These are phyloP conservation scores for Umbelopsis sp. DNA, from an alignment of 192 early-diverging fungal genomes.

Conservation along the genomic window DNA sequence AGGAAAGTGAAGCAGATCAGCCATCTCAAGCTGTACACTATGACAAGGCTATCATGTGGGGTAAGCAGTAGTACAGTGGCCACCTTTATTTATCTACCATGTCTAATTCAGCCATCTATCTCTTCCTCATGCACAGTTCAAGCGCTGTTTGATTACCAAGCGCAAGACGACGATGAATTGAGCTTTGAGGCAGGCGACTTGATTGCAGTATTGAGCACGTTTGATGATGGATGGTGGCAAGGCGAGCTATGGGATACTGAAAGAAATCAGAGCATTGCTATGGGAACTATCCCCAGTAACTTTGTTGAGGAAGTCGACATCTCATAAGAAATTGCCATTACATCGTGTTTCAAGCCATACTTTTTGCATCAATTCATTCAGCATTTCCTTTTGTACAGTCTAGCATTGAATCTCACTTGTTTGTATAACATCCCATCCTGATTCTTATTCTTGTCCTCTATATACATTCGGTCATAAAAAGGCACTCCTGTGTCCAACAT, in stretches of 20 bases:
- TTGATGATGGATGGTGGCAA: constrained; percentile 53
- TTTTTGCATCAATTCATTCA: not conserved
- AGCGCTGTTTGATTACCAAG: constrained; percentile 47
- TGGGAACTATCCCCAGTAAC: constrained; percentile 4
- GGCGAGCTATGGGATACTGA: constrained; percentile 39
- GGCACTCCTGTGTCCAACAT: no score
- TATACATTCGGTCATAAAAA: no score
- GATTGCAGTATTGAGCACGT: constrained; percentile 38
- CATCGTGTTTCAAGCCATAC: not conserved
- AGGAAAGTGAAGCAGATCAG: not conserved
- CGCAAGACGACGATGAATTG: constrained; percentile 46
- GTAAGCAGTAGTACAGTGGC: not conserved
- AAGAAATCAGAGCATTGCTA: not conserved
- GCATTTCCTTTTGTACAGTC: not conserved
- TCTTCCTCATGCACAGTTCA: constrained; percentile 16
- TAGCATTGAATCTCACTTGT: no score
- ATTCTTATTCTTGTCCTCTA: no score
- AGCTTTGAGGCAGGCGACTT: constrained; percentile 46
- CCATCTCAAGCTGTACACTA: not conserved
- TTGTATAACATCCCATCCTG: no score
- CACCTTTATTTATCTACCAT: constrained; percentile 13
- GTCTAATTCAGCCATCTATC: not conserved
- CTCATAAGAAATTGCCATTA: not conserved
- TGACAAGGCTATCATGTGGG: constrained; percentile 6
- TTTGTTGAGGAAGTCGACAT: constrained; percentile 7